Evolutionary conservation across 1,284 basidiomycete genomes (phyloP).

Genomic region (Stygiomarasmius scandens): DNA sequence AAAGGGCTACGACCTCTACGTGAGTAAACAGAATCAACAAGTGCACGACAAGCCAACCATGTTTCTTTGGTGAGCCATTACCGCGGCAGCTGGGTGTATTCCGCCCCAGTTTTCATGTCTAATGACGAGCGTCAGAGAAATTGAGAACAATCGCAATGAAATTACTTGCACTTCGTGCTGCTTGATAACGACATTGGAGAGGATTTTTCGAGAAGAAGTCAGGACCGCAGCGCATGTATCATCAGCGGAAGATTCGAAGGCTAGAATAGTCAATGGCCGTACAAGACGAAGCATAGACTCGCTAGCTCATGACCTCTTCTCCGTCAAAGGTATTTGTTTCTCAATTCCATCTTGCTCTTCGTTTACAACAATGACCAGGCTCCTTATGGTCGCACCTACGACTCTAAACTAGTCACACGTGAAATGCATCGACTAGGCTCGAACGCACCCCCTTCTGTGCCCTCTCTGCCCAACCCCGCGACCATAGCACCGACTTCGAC

Average conservation of each 20-base stretch:
- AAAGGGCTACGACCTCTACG: conserved; percentile 56
- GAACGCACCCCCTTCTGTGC: conserved; percentile 37
- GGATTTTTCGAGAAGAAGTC: conserved; percentile 63
- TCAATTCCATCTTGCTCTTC: conserved; percentile 8
- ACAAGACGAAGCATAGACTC: background rate
- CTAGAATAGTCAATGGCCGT: conserved; percentile 69
- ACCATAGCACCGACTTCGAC: conserved; percentile 41
- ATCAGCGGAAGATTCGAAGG: conserved; percentile 85
- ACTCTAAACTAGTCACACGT: conserved; percentile 69
- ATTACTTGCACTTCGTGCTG: conserved; percentile 64
- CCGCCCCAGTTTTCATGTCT: conserved; percentile 77
- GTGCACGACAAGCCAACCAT: conserved; percentile 50
- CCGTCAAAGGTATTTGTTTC: conserved; percentile 61
- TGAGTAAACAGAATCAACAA: conserved; percentile 2
- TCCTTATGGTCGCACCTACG: conserved; percentile 67
- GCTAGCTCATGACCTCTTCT: conserved; percentile 37
- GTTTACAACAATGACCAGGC: conserved; percentile 31
- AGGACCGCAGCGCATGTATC: conserved; percentile 89
- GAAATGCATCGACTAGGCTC: conserved; percentile 80
- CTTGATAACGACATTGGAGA: conserved; percentile 82
- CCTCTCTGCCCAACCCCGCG: conserved; percentile 36
- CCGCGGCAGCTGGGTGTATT: conserved; percentile 81
- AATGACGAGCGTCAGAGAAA: conserved; percentile 5
- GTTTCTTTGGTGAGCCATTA: conserved; percentile 74
- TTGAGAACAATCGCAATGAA: conserved; percentile 1